Evolutionary conservation across 495 filamentous ascomycete species (phyloP), one percentile per base, ranked within the genome.

Genomic region (Neurospora discreta): DNA sequence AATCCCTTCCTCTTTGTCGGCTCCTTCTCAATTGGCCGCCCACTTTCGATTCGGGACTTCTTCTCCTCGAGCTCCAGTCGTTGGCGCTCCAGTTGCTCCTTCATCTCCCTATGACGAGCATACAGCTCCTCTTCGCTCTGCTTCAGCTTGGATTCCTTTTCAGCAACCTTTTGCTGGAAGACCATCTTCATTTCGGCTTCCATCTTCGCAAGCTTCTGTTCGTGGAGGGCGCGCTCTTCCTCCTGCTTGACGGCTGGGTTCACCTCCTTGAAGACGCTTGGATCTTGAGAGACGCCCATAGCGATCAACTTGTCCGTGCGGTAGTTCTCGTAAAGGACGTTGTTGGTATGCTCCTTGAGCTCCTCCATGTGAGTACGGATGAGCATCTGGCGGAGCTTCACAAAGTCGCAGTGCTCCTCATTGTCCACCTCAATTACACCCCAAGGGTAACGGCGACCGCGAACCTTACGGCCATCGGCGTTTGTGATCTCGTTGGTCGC

Each of bases 131-230:
- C 95, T 84, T 99, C 95, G 88, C 93, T 97, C 86, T 98, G 94
- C 82, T 94, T 95, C 81, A 99, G 87, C 84, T 99, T 99, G 89
- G 93, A 97, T 84, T 99, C 95, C 88, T 99, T 99, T 84, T 99
- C 95, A 72, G 92, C 89, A 26, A 99, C 95, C 91, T 99, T 99
- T 82, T 98, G 96, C 82, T 99, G 95, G 93, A 99, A 99, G 78
- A 99, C 95, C 95, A 98, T 98, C 93, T 98, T 98, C 95, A 99
- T 99, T 82, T 99, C 95, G 78, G 92, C 88, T 82, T 99, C 95
- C 95, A 99, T 99, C 93, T 99, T 99, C 77, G 93, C 91, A 74
- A 99, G 91, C 87, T 99, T 99, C 88, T 98, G 96, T 84, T 99
- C 95, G 88, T 99, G 95, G 70, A 99, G 87, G 70, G 89, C 88